phyloP scores from a whole-genome alignment of 192 early-diverging fungal genomes.

The Podila horticola region DNA sequence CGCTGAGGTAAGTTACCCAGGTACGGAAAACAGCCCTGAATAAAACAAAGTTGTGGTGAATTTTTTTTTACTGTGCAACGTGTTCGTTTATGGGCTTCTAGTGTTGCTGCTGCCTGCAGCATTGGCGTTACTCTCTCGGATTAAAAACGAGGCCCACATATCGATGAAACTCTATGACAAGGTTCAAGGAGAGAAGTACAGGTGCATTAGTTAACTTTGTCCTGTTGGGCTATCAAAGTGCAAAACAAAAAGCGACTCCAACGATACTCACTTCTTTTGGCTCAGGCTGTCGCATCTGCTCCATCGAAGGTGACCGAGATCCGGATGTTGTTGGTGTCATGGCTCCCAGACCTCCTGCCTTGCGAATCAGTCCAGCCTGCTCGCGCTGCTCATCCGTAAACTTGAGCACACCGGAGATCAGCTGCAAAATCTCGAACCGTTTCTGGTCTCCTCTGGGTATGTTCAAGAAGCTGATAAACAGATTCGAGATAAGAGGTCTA shows the following conservation, averaged over 20 bases:
- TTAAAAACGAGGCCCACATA: slow-evolving; percentile 83
- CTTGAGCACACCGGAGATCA: slow-evolving; percentile 91
- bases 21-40: no score
- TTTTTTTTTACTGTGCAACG: no score
- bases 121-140: slow-evolving; percentile 67
- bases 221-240: neutral
- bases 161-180: slow-evolving; percentile 74
- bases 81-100: neutral
- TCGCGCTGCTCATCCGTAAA: slow-evolving; percentile 90
- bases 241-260: neutral
- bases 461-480: slow-evolving; percentile 88
- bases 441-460: slow-evolving; percentile 90
- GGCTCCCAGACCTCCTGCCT: slow-evolving; percentile 52
- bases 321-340: slow-evolving; percentile 54
- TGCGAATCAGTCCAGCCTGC: slow-evolving; percentile 80
- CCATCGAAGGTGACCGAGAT: slow-evolving; percentile 60
- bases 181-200: neutral
- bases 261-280: slow-evolving; percentile 42
- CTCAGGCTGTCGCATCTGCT: slow-evolving; percentile 55
- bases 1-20: no score
- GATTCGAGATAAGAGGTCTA: slow-evolving; percentile 88
- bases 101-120: slow-evolving; percentile 19
- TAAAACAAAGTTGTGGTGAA: no score
- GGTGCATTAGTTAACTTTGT: neutral
- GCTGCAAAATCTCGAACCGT: slow-evolving; percentile 89